Evolutionary conservation across 352 stramenopile genomes (phyloP).

Genomic region (Phytophthora cactorum): DNA sequence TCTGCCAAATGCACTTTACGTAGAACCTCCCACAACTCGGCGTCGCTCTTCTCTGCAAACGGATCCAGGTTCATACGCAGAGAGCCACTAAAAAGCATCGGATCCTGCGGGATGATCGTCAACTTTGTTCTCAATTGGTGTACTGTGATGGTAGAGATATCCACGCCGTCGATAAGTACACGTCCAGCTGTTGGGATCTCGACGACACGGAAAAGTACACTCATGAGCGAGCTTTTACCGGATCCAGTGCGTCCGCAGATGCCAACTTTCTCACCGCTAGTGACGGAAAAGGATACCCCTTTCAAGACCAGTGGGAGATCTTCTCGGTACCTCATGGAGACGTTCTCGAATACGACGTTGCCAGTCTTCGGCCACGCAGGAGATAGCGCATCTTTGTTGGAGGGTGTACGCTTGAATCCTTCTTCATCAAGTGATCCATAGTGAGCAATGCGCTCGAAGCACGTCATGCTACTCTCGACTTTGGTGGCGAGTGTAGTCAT

Average conservation of each 20-base stretch:
- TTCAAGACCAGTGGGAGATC: conserved; percentile 54
- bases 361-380: conserved; percentile 49
- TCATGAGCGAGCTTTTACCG: conserved; percentile 57
- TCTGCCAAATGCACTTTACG: conserved; percentile 65
- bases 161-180: conserved; percentile 87
- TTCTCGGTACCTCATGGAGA: conserved; percentile 54
- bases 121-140: conserved; percentile 39
- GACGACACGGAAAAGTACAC: conserved; percentile 50
- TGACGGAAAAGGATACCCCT: conserved; percentile 52
- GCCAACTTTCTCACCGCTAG: conserved; percentile 83
- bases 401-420: conserved; percentile 32
- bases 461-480: conserved; percentile 67
- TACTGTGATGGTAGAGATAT: conserved; percentile 56
- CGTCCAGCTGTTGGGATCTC: conserved; percentile 44
- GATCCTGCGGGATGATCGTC: conserved; percentile 87
- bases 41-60: conserved; percentile 71
- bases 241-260: conserved; percentile 52
- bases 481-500: conserved; percentile 35
- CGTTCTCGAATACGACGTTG: conserved; percentile 45
- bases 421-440: conserved; percentile 49
- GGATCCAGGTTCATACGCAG: conserved; percentile 93
- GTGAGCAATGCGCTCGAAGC: conserved; percentile 47
- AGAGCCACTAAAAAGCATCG: conserved; percentile 91
- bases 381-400: conserved; percentile 6
- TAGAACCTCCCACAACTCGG: conserved; percentile 53